Base-by-base conservation (phyloP, 306 rosid species). In the Cicer pinnatifidum region DNA sequence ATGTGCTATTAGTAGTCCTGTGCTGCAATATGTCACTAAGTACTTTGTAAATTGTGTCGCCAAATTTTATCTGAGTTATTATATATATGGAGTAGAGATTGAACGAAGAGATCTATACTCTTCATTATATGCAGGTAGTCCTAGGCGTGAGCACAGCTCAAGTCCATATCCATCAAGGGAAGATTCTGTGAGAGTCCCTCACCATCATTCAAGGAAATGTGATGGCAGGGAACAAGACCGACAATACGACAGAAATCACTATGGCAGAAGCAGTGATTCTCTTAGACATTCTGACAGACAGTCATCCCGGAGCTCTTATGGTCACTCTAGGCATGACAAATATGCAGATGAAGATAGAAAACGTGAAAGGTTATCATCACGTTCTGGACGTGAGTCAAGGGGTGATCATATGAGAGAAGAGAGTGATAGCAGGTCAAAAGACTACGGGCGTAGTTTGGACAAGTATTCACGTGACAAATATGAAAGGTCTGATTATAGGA, bases 401-500 rank as follows among this genome's bases (percentile, higher is more conserved):
- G 90, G 85, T 59, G 89, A 87, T 71, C 72, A 73, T 83, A 23
- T 11, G 37, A 84, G 88, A 78, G 84, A 83, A 69, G 91, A 87
- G 39, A 80, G 81, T 56, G 85, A 85, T 66, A 69, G 28, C 67
- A 86, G 84, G 80, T 75, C 93, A 61, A 87, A 85, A 82, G 90
- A 89, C 59, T 82, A 82, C 15, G 64, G 35, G 1, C 87, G 82
- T 39, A 41, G 83, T 39, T 50, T 16, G 43, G 91, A 88, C 41
- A 91, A 82, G 78, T 75, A 79, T 81, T 83, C 89, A 15, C 90
- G 71, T 59, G 97, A 86, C 81, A 88, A 81, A 79, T 84, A 86
- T 86, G 94, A 86, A 75, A 78, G 83, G 75, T 75, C 82, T 61
- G 85, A 83, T 71, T 78, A 60, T 78, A 86, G 82, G 82, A 87